These are phyloP conservation scores for Gossypium herbaceum DNA, from an alignment of 345 rosid genomes.

Conservation along the genomic window DNA sequence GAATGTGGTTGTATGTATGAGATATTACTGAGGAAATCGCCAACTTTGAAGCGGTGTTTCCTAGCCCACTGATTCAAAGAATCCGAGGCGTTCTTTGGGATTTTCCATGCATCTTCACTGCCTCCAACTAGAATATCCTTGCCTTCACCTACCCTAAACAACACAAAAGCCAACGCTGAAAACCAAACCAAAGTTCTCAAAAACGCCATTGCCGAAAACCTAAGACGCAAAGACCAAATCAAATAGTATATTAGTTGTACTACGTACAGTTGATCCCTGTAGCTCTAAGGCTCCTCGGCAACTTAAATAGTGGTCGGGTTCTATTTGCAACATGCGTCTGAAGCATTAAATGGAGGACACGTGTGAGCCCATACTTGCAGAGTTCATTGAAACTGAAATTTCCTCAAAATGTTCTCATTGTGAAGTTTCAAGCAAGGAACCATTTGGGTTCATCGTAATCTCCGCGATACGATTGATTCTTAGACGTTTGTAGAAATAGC, in stretches of 20 bases:
- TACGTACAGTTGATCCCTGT: background rate
- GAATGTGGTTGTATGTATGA: background rate
- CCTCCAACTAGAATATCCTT: constrained; percentile 54
- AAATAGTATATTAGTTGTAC: too few relatives aligned
- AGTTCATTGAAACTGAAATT: background rate
- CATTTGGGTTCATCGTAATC: background rate
- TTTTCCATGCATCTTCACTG: constrained; percentile 44
- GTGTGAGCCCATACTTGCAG: background rate
- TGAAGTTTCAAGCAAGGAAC: background rate
- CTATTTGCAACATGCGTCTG: background rate
- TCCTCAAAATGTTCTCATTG: too few relatives aligned
- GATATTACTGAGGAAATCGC: constrained; percentile 41
- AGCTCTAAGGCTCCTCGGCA: background rate
- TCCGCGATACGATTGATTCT: background rate
- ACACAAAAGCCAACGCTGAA: constrained; percentile 22
- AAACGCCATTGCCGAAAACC: constrained; percentile 14
- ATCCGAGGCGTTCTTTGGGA: constrained; percentile 37
- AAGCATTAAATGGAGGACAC: constrained; percentile 4
- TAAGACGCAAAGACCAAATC: background rate
- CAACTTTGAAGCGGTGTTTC: constrained; percentile 35
- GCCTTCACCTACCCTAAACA: constrained; percentile 35
- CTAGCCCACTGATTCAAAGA: constrained; percentile 45
- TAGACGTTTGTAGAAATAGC: background rate
- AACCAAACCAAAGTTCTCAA: constrained; percentile 20
- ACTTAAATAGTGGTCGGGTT: background rate